These are phyloP conservation scores for Coelastrella sp. DNA, from an alignment of 139 green algal genomes.

Conservation along the genomic window DNA sequence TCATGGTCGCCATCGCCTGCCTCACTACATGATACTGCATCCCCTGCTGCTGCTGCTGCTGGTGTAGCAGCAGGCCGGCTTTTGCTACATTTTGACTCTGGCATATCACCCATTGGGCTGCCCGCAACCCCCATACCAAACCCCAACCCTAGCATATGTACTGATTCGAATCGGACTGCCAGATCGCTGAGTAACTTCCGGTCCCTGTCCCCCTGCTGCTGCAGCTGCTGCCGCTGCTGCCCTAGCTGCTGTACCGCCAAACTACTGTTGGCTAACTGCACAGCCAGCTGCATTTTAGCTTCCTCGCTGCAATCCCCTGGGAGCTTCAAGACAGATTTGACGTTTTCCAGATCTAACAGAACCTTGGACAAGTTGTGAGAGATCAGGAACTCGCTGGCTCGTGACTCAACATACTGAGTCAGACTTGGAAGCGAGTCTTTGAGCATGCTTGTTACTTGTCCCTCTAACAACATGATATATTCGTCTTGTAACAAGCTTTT, in stretches of 20 bases:
- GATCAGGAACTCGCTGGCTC: constrained; percentile 26
- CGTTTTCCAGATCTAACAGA: constrained; percentile 38
- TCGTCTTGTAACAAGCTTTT: constrained; percentile 15
- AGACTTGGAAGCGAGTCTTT: constrained; percentile 23
- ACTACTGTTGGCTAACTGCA: constrained; percentile 27
- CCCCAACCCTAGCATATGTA: background rate
- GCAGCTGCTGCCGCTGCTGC: background rate
- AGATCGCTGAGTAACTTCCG: constrained; percentile 18
- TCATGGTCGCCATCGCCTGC: background rate
- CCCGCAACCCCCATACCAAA: background rate
- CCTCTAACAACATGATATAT: constrained; percentile 14
- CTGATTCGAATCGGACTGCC: background rate
- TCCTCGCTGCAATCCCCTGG: constrained; percentile 51
- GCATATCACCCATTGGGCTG: no score
- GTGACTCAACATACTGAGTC: constrained; percentile 24
- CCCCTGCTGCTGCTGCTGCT: constrained; percentile 1
- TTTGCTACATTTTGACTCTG: no score
- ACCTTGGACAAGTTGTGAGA: constrained; percentile 41
- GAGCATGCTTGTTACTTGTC: constrained; percentile 32
- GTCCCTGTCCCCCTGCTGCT: background rate
- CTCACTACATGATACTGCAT: background rate
- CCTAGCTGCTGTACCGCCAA: background rate
- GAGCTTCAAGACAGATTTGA: constrained; percentile 52
- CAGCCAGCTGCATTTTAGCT: constrained; percentile 47
- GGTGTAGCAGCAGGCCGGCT: background rate